A percentile compares a stretch with the other conserved stretches of the same genome.
phyloP scores from a whole-genome alignment of 306 rosid species.

The Glycine soja region DNA sequence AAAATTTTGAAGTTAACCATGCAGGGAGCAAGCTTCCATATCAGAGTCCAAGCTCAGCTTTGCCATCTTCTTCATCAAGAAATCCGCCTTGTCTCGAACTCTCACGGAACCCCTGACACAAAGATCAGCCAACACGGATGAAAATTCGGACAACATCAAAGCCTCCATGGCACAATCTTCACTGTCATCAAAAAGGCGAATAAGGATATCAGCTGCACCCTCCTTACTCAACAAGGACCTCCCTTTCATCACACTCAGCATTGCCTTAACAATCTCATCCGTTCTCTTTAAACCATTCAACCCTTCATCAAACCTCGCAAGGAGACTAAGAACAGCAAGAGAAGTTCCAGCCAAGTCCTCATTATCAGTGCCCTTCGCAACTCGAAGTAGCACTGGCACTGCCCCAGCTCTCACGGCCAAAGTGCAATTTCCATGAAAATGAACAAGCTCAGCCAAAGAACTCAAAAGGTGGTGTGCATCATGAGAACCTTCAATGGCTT shows the following conservation, averaged over 20 bases:
- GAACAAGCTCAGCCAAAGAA: constrained; percentile 78
- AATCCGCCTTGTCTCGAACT: constrained; percentile 70
- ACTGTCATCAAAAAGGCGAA: constrained; percentile 75
- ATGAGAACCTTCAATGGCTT: constrained; percentile 47
- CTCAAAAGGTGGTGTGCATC: constrained; percentile 69
- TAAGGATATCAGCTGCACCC: constrained; percentile 78
- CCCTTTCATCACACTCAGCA: constrained; percentile 69
- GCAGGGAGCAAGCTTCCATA: constrained; percentile 46
- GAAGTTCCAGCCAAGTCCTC: constrained; percentile 73
- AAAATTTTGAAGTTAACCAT: background rate
- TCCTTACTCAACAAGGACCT: constrained; percentile 84
- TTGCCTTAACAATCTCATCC: constrained; percentile 45
- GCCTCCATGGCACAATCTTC: constrained; percentile 65
- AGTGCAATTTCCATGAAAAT: constrained; percentile 83
- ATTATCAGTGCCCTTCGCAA: constrained; percentile 48
- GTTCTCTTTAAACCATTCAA: constrained; percentile 62
- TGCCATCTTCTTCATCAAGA: constrained; percentile 69
- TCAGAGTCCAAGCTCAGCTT: constrained; percentile 47
- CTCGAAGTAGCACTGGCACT: constrained; percentile 54
- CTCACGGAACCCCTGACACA: constrained; percentile 76
- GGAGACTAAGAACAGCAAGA: constrained; percentile 63
- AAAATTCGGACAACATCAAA: constrained; percentile 57
- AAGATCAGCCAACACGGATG: constrained; percentile 61
- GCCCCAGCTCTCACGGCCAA: constrained; percentile 74
- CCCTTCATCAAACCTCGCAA: constrained; percentile 82